Base-by-base conservation (phyloP, 2,329 filamentous ascomycete species). In the Drechslerella dactyloides region DNA sequence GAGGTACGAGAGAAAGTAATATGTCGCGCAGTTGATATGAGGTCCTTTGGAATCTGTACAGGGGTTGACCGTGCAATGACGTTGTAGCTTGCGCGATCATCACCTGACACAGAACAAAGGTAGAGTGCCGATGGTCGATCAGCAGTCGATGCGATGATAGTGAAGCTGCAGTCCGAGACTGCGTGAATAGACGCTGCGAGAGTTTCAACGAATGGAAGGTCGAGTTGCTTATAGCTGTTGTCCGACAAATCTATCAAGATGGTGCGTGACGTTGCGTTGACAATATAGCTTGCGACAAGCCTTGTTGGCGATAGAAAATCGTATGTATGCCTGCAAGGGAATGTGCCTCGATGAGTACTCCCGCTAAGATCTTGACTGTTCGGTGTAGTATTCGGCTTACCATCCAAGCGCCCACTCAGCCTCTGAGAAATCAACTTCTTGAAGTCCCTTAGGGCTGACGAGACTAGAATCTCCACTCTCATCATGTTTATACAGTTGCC, bases 401-500 rank as follows among this genome's bases (percentile, higher is more conserved):
- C 61, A 77, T 74, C 77, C 78, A 46, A 79, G 74, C 33, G 74
- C 73, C 77, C 76, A 78, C 59, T 79, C 78, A 8, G 76, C 74
- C 44, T 73, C 73, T 15, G 75, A 77, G 66, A 79, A 79, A 50
- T 78, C 78, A 8, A 79, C 80, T 0, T 81, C 76, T 17, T 82
- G 80, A 11, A 84, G 77, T 0, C 80, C 81, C 0, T 78, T 66
- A 1, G 83, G 62, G 1, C 72, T 66, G 7, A 84, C 73, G 15
- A 78, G 76, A 8, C 74, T 59, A 0, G 79, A 74, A 6, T 76
- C 60, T 2, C 77, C 63, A 4, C 75, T 69, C 0, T 76, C 77
- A 77, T 2, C 70, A 66, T n/a, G 80, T 76, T 1, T 78, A 69
- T 82, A 84, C 6, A 85, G 76, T 64, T 84, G 82, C 64, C 82